These are phyloP conservation scores for Trametes elegans DNA, from an alignment of 768 basidiomycete species.

Conservation along the genomic window DNA sequence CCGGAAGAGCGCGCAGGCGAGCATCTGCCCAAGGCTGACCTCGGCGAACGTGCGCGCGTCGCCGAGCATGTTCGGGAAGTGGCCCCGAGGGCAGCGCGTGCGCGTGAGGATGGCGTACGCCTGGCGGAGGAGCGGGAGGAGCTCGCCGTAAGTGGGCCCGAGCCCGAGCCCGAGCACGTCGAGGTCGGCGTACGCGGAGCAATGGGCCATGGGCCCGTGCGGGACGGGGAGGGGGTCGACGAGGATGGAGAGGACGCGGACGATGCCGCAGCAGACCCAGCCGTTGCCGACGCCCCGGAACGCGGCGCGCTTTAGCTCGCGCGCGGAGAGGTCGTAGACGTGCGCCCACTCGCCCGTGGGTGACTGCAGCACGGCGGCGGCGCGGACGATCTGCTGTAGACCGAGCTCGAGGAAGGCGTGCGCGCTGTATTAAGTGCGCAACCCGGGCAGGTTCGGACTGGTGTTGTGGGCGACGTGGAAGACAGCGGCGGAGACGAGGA, in stretches of 20 bases:
- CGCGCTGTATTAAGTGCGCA: background rate
- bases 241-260: slow-evolving; percentile 17
- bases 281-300: slow-evolving; percentile 29
- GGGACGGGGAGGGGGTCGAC: background rate
- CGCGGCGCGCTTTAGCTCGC: slow-evolving; percentile 17
- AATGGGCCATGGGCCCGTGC: no score
- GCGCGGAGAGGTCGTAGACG: slow-evolving; percentile 19
- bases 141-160: background rate
- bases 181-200: background rate
- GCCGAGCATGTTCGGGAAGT: slow-evolving; percentile 27
- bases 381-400: slow-evolving; percentile 19
- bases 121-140: background rate
- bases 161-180: background rate
- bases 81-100: slow-evolving; percentile 18
- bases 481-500: slow-evolving; percentile 19
- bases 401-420: slow-evolving; percentile 2
- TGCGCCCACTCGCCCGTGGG: slow-evolving; percentile 22
- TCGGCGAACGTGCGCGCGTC: slow-evolving; percentile 23
- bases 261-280: slow-evolving; percentile 27
- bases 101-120: slow-evolving; percentile 11
- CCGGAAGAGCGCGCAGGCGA: slow-evolving; percentile 27
- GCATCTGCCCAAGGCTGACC: slow-evolving; percentile 26
- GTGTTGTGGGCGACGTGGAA: background rate
- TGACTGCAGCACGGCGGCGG: slow-evolving; percentile 15
- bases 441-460: background rate